Evolutionary conservation across 2,329 filamentous ascomycete genomes (phyloP).

Genomic region (Neonectria magnoliae): DNA sequence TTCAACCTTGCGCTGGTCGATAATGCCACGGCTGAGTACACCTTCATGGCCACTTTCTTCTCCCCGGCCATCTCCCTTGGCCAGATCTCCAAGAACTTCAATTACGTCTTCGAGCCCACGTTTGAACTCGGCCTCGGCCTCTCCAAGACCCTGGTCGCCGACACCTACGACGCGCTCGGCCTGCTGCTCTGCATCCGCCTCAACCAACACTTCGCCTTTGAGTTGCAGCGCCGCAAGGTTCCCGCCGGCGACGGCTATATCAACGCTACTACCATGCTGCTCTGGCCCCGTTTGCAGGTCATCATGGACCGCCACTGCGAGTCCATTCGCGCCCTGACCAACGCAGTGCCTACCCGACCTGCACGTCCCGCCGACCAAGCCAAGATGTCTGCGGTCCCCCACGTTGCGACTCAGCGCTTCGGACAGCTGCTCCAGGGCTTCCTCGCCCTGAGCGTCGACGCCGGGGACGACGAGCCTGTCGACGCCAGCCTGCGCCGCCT

Average conservation of each 20-base stretch:
- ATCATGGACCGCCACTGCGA: slow-evolving; percentile 95
- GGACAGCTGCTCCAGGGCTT: slow-evolving; percentile 91
- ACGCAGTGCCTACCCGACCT: slow-evolving; percentile 58
- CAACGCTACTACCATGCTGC: slow-evolving; percentile 93
- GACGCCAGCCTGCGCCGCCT: slow-evolving; percentile 81
- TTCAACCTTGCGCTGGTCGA: slow-evolving; percentile 95
- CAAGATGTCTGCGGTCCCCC: slow-evolving; percentile 81
- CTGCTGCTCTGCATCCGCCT: slow-evolving; percentile 90
- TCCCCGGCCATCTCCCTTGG: slow-evolving; percentile 78
- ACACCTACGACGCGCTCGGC: slow-evolving; percentile 85
- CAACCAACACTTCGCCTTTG: slow-evolving; percentile 94
- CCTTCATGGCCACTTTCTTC: slow-evolving; percentile 92
- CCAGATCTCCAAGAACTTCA: slow-evolving; percentile 83
- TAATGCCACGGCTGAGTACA: slow-evolving; percentile 94
- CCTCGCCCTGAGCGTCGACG: slow-evolving; percentile 83
- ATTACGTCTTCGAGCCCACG: slow-evolving; percentile 88
- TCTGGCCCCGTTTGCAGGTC: slow-evolving; percentile 95
- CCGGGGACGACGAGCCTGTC: slow-evolving; percentile 93
- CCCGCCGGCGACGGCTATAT: slow-evolving; percentile 91
- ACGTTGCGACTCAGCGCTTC: slow-evolving; percentile 93
- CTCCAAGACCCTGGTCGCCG: slow-evolving; percentile 79
- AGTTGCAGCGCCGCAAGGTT: slow-evolving; percentile 89
- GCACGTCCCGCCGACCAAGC: slow-evolving; percentile 62
- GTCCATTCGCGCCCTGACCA: slow-evolving; percentile 75
- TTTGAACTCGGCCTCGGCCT: slow-evolving; percentile 83